Conservation (phyloP, 805 yeast species). For the Lipomyces lipofer region DNA sequence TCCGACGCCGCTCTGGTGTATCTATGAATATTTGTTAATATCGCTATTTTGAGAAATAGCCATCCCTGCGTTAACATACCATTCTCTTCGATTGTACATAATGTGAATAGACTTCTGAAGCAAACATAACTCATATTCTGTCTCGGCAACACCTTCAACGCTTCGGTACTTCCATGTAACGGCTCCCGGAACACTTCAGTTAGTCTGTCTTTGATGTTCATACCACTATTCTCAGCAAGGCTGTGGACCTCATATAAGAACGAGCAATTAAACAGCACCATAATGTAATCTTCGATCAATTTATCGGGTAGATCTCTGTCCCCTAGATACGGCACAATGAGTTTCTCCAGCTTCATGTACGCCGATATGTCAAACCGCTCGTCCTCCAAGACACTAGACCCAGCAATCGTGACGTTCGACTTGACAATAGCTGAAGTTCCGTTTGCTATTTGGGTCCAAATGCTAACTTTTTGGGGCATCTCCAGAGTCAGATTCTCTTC, state of each 20-base stretch:
- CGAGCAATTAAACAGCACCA: constrained; percentile 58
- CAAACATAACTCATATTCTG: constrained; percentile 55
- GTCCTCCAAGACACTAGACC: constrained; percentile 37
- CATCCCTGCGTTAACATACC: no score
- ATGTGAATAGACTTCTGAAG: constrained; percentile 51
- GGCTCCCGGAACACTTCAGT: constrained; percentile 48
- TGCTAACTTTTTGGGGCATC: constrained; percentile 3
- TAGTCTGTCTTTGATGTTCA: constrained; percentile 44
- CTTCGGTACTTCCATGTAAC: constrained; percentile 64
- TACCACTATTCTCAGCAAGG: constrained; percentile 37
- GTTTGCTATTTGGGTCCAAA: constrained; percentile 40
- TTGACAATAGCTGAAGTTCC: constrained; percentile 35
- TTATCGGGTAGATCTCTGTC: constrained; percentile 37
- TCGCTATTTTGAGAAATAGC: no score
- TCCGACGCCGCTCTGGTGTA: constrained; percentile 20
- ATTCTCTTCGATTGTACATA: constrained; percentile 39
- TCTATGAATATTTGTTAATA: neutral
- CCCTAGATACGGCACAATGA: constrained; percentile 47
- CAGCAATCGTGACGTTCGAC: constrained; percentile 34
- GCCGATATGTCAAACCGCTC: constrained; percentile 51
- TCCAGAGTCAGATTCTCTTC: constrained; percentile 32
- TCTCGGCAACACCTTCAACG: constrained; percentile 48
- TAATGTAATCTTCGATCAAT: constrained; percentile 48
- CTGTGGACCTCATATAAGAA: constrained; percentile 55
- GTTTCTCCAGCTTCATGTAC: constrained; percentile 46